Conservation (phyloP, 352 stramenopile genomes). For the Hyaloperonospora brassicae region DNA sequence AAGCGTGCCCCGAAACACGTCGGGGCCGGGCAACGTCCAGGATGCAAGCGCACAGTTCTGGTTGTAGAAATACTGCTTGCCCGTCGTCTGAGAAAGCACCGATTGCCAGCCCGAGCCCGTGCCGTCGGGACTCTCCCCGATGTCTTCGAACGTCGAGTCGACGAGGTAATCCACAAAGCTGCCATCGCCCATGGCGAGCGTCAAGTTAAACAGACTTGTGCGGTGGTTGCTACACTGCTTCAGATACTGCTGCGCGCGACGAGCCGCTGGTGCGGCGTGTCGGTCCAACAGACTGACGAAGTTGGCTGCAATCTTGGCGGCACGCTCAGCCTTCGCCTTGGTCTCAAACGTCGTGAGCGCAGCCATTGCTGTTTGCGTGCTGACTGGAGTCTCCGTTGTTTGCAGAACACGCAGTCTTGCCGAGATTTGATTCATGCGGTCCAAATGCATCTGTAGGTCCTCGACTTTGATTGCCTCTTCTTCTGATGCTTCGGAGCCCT, state of each 20-base stretch:
- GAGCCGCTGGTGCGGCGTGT: slow-evolving; percentile 24
- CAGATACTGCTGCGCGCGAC: slow-evolving; percentile 29
- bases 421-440: slow-evolving; percentile 72
- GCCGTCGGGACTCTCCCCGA: slow-evolving; percentile 34
- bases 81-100: slow-evolving; percentile 60
- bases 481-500: slow-evolving; percentile 5
- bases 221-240: slow-evolving; percentile 15
- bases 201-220: slow-evolving; percentile 44
- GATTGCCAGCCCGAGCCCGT: slow-evolving; percentile 48
- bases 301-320: slow-evolving; percentile 46
- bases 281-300: slow-evolving; percentile 44
- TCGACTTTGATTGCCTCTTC: slow-evolving; percentile 46
- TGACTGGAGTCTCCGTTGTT: slow-evolving; percentile 30
- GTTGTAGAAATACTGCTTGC: slow-evolving; percentile 83
- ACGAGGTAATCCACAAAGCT: slow-evolving; percentile 58
- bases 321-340: slow-evolving; percentile 48
- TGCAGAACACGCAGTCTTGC: slow-evolving; percentile 40
- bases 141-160: slow-evolving; percentile 57
- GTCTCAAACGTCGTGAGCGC: slow-evolving; percentile 43
- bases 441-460: slow-evolving; percentile 60
- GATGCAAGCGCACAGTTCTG: slow-evolving; percentile 62
- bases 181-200: slow-evolving; percentile 53
- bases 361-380: slow-evolving; percentile 42
- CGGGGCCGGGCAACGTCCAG: slow-evolving; percentile 60
- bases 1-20: slow-evolving; percentile 43